Evolutionary conservation across 2,329 filamentous ascomycete genomes (phyloP), one percentile per base, ranked within the genome.

Genomic region (Neopestalotiopsis clavispora): DNA sequence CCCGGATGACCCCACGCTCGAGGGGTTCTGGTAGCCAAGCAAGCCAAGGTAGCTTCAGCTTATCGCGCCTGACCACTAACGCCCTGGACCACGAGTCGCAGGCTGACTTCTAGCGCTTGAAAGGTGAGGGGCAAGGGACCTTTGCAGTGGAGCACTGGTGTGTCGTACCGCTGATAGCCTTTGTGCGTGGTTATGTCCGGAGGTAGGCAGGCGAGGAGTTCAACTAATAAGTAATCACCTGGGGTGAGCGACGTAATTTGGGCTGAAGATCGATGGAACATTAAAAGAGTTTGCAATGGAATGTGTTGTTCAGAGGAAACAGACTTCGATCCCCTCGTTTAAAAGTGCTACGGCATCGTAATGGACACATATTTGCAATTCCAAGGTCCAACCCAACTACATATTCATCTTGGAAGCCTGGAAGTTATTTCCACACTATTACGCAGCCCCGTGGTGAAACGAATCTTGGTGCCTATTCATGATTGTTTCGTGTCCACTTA

Each of bases 11-110:
- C 45, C 45, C 45, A 52, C 45, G 45, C 45, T 52, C 17, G 45
- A 52, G 20, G 45, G 45, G 45, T 17, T n/a, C 17, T 20, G 56
- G 56, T 32, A 13, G n/a, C 56, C 23, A 28, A 28, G 23, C 23
- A 28, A 28, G 23, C 23, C 23, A 28, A 28, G 14, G 23, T 59
- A 30, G 57, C 23, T 30, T 59, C 57, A 59, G 57, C 57, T 59
- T 59, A 59, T 59, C 57, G 57, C 57, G 57, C 57, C 57, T 59
- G 57, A 59, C 57, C 57, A 10, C 57, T 17, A 23, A 23, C 28
- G 57, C 23, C 23, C 57, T 34, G 14, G 57, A 23, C 34, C 23
- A 34, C 57, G 45, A 52, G 45, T 52, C 45, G 45, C 45, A 52
- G 45, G 45, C 45, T 52, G 45, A 52, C 17, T 52, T 38, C 34